Evolutionary conservation across 305 asterid genomes (phyloP).

Genomic region (Andrographis paniculata): DNA sequence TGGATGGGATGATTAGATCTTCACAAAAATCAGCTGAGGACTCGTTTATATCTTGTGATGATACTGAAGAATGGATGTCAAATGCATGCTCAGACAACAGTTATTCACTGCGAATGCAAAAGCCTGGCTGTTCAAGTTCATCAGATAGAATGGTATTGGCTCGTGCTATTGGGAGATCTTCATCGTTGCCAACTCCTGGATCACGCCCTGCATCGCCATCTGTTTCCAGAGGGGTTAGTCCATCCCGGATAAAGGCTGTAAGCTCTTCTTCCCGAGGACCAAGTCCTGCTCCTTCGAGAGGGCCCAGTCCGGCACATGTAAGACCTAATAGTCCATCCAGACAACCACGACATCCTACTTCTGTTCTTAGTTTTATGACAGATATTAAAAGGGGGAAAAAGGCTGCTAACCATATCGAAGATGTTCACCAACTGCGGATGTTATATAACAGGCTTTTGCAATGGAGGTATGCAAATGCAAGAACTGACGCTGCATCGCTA

Average conservation of each 20-base stretch:
- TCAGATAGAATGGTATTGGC: constrained; percentile 34
- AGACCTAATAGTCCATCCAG: constrained; percentile 80
- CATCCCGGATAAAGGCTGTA: constrained; percentile 42
- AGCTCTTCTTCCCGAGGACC: constrained; percentile 56
- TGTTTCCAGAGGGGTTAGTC: constrained; percentile 63
- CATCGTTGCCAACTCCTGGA: constrained; percentile 25
- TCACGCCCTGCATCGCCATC: constrained; percentile 51
- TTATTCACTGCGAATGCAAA: constrained; percentile 26
- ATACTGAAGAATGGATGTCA: constrained; percentile 20
- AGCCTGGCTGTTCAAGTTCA: constrained; percentile 37
- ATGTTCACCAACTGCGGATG: constrained; percentile 74
- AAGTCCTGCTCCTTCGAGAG: constrained; percentile 75
- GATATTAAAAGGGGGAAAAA: constrained; percentile 73
- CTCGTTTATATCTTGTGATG: constrained; percentile 32
- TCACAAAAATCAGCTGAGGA: constrained; percentile 53
- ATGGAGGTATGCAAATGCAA: constrained; percentile 75
- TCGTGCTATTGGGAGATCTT: constrained; percentile 46
- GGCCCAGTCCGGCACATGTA: too few species aligned
- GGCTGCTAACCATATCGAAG: constrained; percentile 61
- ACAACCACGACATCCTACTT: constrained; percentile 48
- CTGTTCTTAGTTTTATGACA: constrained; percentile 69
- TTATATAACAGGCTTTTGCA: constrained; percentile 81
- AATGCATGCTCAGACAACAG: constrained; percentile 30
- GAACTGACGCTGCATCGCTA: constrained; percentile 35
- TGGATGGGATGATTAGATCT: constrained; percentile 51